Base-by-base conservation (phyloP, 805 yeast species). In the Saturnispora gosingensis region DNA sequence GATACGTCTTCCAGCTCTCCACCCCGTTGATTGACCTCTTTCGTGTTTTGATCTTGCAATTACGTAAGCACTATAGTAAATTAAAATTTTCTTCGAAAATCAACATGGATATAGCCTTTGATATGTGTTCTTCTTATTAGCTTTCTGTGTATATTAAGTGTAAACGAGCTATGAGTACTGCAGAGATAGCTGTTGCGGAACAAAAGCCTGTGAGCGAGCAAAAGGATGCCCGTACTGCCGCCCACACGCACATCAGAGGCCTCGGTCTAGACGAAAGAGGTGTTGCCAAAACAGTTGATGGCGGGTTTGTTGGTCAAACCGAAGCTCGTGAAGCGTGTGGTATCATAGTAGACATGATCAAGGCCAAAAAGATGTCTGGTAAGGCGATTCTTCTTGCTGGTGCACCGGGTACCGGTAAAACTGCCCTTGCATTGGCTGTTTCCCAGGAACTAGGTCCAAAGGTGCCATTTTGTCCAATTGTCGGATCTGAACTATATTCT, bases 401-500 rank as follows among this genome's bases (percentile, higher is more conserved):
- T 40, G 98, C 98, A 10, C 99, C 99, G 28, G 88, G 96, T 13
- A 93, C 99, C 0, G 99, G 99, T 69, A 93, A 93, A 68, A 93
- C 99, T 3, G 99, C 99, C 38, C 80, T 93, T 61, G 99, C 99
- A 13, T 85, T 89, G 85, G 99, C 97, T 16, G 74, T 85, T 40
- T 77, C 89, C 2, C 90, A 85, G 64, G 82, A 80, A 49, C 72
- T 85, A 59, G 83, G 83, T 9, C 62, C 72, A 13, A 88, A 83
- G 56, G 97, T 93, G 53, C 99, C 99, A 39, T 93, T 93, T 68
- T 91, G 97, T 40, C 88, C 95, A 9, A 77, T 93, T 67, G 91
- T 96, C 9, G 99, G 97, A 3, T 84, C 95, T 32, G 99, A 93
- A 71, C 80, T 93, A 54, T 93, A 81, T 64, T 87, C 96, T 5